phyloP scores from a whole-genome alignment of 352 stramenopile genomes.

The Globisporangium paddicum region DNA sequence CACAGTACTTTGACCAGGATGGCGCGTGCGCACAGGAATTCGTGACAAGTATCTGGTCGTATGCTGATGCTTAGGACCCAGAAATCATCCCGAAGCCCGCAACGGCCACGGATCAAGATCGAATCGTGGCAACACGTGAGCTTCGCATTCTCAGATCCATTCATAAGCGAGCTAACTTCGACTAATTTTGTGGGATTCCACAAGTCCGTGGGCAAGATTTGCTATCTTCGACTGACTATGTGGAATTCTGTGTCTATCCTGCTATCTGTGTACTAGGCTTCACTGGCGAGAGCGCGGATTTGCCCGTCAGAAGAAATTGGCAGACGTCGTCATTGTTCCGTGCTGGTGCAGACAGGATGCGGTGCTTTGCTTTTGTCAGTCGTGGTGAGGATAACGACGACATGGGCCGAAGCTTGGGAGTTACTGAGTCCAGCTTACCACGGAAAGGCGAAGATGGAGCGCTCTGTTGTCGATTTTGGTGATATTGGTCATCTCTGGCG shows the following conservation, averaged over 20 bases:
- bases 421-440: neutral
- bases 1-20: neutral
- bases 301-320: constrained; percentile 5
- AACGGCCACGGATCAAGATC: neutral
- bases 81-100: neutral
- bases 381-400: neutral
- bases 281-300: neutral
- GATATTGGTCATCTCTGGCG: neutral
- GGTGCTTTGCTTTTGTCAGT: neutral
- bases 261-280: neutral
- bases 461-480: neutral
- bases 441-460: neutral
- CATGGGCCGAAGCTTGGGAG: neutral
- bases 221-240: neutral
- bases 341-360: neutral
- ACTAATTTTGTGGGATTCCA: too few relatives aligned
- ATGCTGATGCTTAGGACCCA: neutral
- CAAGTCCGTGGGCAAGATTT: neutral
- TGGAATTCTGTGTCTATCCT: neutral
- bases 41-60: neutral
- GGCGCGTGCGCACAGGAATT: neutral
- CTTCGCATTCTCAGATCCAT: neutral
- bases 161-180: neutral
- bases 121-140: neutral
- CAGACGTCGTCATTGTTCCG: neutral